Evolutionary conservation across 139 green algal species (phyloP).

Genomic region (Monoraphidium neglectum): DNA sequence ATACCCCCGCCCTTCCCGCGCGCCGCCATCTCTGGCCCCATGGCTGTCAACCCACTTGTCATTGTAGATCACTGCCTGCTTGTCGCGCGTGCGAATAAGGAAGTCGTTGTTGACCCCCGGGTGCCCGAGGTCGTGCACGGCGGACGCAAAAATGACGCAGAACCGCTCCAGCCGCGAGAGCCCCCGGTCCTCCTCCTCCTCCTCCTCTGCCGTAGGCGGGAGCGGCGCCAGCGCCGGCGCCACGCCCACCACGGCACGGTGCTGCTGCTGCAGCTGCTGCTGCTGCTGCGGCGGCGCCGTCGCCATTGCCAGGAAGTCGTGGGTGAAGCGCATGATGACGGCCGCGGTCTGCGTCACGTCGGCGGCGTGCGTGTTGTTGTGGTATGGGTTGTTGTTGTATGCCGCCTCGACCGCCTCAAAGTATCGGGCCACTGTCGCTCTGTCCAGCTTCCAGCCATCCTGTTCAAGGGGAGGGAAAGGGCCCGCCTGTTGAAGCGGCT

Average conservation of each 20-base stretch:
- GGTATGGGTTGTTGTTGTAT: conserved; percentile 64
- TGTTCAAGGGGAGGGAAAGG: conserved; percentile 25
- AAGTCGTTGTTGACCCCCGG: conserved; percentile 72
- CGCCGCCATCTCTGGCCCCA: too few species aligned
- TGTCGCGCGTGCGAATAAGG: conserved; percentile 56
- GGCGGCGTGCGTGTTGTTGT: conserved; percentile 69
- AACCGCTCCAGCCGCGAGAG: conserved; percentile 58
- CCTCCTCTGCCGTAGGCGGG: too few species aligned
- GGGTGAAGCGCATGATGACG: conserved; percentile 43
- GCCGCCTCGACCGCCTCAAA: conserved; percentile 44
- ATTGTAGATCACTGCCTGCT: conserved; percentile 57
- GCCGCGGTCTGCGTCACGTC: conserved; percentile 68
- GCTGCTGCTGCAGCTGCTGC: not conserved
- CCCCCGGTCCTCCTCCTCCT: conserved; percentile 33
- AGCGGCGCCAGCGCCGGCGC: conserved; percentile 3
- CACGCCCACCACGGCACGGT: not conserved
- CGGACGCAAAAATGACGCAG: conserved; percentile 58
- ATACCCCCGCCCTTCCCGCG: too few species aligned
- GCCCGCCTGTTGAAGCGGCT: not conserved
- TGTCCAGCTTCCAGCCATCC: conserved; percentile 59
- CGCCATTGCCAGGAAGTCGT: not conserved
- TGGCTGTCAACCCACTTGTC: too few species aligned
- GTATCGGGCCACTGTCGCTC: conserved; percentile 46
- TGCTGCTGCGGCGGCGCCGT: conserved; percentile 2
- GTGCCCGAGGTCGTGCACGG: conserved; percentile 68